Conservation (phyloP, 2,329 filamentous ascomycete genomes). For the Aspergillus neoniger region DNA sequence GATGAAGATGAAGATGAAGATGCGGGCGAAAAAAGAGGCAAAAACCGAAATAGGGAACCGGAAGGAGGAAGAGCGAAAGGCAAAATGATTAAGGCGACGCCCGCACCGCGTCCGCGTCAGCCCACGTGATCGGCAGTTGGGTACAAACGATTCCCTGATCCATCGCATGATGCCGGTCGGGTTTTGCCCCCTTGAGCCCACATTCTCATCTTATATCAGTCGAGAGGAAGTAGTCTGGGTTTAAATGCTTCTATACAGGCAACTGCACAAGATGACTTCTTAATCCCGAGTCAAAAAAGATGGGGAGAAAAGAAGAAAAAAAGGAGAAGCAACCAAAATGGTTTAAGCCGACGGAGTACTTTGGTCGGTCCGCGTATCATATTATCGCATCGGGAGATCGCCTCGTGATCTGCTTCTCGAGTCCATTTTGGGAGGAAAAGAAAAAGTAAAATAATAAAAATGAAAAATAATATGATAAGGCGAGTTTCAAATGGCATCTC, state of each 20-base stretch:
- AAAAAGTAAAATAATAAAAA: no score
- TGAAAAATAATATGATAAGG: no score
- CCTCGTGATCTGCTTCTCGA: not conserved
- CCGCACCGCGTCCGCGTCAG: slow-evolving; percentile 15
- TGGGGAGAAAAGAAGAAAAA: not conserved
- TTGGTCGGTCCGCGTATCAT: not conserved
- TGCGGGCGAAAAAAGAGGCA: not conserved
- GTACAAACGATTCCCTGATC: not conserved
- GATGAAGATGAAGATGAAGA: not conserved
- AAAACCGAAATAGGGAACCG: not conserved
- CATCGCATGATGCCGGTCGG: not conserved
- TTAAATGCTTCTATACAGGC: no score
- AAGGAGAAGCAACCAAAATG: not conserved
- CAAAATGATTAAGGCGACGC: not conserved
- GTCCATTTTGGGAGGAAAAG: no score
- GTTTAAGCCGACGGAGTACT: not conserved
- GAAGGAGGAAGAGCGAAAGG: not conserved
- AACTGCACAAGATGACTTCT: no score
- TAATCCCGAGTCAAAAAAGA: not conserved
- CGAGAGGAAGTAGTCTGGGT: no score
- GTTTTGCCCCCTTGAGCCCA: no score
- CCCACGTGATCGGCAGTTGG: slow-evolving; percentile 11
- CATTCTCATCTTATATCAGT: no score
- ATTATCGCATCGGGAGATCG: slow-evolving; percentile 8
- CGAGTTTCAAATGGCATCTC: no score